These are phyloP conservation scores for Acanthamoeba quina DNA, from an alignment of 208 protist genomes.

Conservation along the genomic window DNA sequence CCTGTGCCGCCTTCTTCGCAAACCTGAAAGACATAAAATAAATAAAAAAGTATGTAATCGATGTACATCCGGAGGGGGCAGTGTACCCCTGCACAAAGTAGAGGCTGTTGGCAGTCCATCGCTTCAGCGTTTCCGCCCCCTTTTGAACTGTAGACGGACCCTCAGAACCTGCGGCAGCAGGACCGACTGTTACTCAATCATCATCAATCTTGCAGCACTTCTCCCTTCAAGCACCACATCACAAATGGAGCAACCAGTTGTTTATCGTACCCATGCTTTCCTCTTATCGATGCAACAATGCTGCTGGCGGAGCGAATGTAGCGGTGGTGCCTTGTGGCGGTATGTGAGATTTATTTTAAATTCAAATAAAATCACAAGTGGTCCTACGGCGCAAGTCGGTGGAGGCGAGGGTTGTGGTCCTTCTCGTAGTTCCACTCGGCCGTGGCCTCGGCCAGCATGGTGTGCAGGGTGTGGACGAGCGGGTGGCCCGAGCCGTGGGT, in stretches of 20 bases:
- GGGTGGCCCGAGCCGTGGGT: neutral
- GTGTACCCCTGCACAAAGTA: constrained; percentile 31
- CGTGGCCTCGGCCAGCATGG: constrained; percentile 21
- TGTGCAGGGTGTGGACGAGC: neutral
- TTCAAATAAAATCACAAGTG: no score
- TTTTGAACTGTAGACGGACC: neutral
- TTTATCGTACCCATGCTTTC: no score
- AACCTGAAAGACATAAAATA: no score
- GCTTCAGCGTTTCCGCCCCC: neutral
- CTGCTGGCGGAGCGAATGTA: no score
- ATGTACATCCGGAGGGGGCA: neutral
- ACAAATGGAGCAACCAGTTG: no score
- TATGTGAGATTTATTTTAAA: no score
- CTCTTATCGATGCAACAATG: no score
- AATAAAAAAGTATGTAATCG: neutral
- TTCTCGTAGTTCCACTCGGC: constrained; percentile 24
- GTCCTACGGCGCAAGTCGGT: neutral
- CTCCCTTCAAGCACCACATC: no score
- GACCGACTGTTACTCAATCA: no score
- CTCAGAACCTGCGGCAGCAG: neutral
- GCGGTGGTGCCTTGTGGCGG: no score
- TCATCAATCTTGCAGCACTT: neutral
- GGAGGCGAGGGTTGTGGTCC: neutral
- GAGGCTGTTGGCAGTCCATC: constrained; percentile 11
- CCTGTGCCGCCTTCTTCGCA: constrained; percentile 4